Evolutionary conservation across 73 alveolate species (phyloP).

Genomic region (Paramecium octaurelia): DNA sequence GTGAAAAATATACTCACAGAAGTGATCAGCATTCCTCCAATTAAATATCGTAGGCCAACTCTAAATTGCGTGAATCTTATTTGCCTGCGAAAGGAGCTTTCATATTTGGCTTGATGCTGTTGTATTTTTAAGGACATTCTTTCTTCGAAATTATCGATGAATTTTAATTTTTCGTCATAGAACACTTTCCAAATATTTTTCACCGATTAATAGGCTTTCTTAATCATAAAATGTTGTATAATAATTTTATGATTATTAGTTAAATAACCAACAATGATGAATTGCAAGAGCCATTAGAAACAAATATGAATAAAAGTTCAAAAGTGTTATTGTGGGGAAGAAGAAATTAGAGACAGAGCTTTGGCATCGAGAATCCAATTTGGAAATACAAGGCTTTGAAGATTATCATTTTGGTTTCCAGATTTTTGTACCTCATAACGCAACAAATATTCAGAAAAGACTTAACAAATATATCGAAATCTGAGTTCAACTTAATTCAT

Average conservation of each 20-base stretch:
- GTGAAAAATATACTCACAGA: background rate
- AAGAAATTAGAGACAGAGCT: background rate
- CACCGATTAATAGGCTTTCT: background rate
- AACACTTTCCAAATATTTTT: background rate
- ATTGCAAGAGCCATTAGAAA: background rate
- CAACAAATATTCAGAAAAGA: background rate
- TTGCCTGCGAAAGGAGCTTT: background rate
- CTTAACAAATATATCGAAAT: background rate
- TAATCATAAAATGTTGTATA: background rate
- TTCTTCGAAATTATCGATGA: constrained; percentile 5
- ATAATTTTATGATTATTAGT: background rate
- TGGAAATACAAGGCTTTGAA: background rate
- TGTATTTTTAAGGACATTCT: background rate
- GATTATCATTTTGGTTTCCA: background rate
- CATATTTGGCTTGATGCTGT: background rate
- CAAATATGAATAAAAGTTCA: constrained; percentile 8
- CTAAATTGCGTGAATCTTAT: background rate
- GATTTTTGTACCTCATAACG: background rate
- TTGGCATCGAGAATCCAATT: background rate
- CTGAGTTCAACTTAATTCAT: background rate
- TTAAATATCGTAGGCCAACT: background rate
- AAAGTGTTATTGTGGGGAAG: background rate
- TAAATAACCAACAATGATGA: background rate
- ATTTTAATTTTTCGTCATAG: background rate
- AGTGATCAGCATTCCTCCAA: background rate